phyloP scores from a whole-genome alignment of 2,329 filamentous ascomycete genomes.

The Colletotrichum limetticola region DNA sequence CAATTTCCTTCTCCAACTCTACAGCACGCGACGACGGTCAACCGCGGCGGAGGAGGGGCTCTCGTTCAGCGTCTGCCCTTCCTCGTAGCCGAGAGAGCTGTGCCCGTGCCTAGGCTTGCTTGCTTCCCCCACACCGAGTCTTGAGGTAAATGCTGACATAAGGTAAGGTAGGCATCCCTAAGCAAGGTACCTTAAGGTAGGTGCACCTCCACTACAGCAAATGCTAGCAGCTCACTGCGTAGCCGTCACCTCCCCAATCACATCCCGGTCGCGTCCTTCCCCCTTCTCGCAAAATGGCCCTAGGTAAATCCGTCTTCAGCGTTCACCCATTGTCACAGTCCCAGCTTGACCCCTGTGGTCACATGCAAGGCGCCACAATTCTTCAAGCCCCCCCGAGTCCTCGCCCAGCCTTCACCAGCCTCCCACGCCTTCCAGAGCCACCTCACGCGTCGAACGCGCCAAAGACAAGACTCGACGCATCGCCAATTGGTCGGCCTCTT shows the following conservation, averaged over 20 bases:
- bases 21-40: conserved; percentile 21
- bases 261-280: conserved; percentile 20
- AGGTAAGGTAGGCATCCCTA: too few species aligned
- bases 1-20: conserved; percentile 6
- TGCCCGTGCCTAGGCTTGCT: not conserved
- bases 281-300: not conserved
- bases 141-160: not conserved
- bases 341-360: conserved; percentile 30
- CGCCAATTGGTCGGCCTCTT: conserved; percentile 29
- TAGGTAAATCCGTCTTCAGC: conserved; percentile 4
- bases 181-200: not conserved
- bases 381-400: conserved; percentile 17
- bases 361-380: conserved; percentile 33
- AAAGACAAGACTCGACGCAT: conserved; percentile 31
- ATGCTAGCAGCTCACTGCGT: conserved; percentile 4
- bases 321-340: not conserved
- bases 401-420: conserved; percentile 25
- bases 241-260: conserved; percentile 10
- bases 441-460: conserved; percentile 33
- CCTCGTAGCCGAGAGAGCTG: conserved; percentile 24
- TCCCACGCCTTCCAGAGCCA: conserved; percentile 10
- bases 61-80: conserved; percentile 19
- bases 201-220: not conserved
- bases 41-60: conserved; percentile 24
- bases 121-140: conserved; percentile 17